Conservation (phyloP, 805 yeast genomes). For the Maudiozyma pseudohumilis region DNA sequence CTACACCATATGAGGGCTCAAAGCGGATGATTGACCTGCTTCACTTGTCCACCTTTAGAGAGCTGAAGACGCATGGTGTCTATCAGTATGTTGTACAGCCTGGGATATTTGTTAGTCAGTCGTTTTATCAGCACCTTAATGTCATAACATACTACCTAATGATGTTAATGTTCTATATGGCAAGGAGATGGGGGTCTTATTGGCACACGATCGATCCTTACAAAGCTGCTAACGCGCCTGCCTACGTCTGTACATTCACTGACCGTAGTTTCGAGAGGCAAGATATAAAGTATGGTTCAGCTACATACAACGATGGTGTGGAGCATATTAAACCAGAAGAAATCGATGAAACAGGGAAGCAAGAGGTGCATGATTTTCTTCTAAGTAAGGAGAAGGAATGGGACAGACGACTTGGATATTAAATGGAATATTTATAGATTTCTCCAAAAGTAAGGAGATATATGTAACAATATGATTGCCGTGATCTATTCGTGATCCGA, state of each 20-base stretch:
- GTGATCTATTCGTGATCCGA: too few species aligned
- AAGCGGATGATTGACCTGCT: constrained; percentile 76
- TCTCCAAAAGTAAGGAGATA: too few species aligned
- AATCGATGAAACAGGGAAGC: constrained; percentile 53
- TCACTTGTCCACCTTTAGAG: constrained; percentile 59
- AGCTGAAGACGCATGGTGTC: constrained; percentile 43
- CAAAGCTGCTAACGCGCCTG: constrained; percentile 79
- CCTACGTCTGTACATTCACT: constrained; percentile 49
- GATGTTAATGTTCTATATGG: constrained; percentile 72
- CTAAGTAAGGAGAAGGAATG: constrained; percentile 50
- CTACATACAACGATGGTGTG: constrained; percentile 50
- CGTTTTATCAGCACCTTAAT: constrained; percentile 67
- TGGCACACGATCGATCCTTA: constrained; percentile 87
- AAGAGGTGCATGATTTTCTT: constrained; percentile 51
- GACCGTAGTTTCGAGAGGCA: constrained; percentile 34
- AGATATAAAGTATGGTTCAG: constrained; percentile 62
- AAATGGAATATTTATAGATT: neutral
- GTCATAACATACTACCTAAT: constrained; percentile 75
- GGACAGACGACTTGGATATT: constrained; percentile 39
- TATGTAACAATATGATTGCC: too few species aligned
- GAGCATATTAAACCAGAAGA: constrained; percentile 50
- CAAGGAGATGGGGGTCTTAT: constrained; percentile 71
- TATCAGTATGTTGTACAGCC: constrained; percentile 80
- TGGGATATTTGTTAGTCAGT: constrained; percentile 83
- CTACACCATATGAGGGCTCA: constrained; percentile 81